A percentile compares a stretch with the other conserved stretches of the same genome.
phyloP scores from a whole-genome alignment of 1,284 basidiomycete genomes.

The Microbotryomycetes sp. region DNA sequence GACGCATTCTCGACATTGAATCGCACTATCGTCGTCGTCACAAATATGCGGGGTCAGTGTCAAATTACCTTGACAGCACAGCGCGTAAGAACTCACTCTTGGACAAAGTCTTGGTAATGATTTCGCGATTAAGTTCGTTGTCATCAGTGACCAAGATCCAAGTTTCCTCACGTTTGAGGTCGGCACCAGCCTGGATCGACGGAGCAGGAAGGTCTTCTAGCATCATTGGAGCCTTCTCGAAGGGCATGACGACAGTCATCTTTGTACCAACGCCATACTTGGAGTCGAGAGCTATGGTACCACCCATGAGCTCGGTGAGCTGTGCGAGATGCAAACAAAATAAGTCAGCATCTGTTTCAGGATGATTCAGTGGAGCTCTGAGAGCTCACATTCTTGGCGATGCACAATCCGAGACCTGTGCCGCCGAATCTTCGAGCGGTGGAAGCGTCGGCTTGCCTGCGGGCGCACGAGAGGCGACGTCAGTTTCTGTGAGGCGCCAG shows the following conservation, averaged over 20 bases:
- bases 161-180: constrained; percentile 25
- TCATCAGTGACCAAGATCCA: constrained; percentile 10
- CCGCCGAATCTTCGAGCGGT: constrained; percentile 33
- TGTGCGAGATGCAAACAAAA: neutral
- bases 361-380: neutral
- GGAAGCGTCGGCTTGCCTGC: constrained; percentile 2
- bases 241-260: constrained; percentile 24
- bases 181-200: constrained; percentile 10
- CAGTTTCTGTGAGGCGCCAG: neutral
- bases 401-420: constrained; percentile 26
- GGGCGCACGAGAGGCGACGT: too few relatives aligned
- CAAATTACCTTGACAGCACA: neutral
- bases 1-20: constrained; percentile 39
- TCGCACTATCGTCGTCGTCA: constrained; percentile 37
- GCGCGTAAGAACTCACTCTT: neutral
- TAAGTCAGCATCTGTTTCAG: neutral
- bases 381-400: constrained; percentile 15
- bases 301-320: constrained; percentile 30
- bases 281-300: constrained; percentile 23
- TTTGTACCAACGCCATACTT: constrained; percentile 25
- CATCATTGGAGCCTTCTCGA: constrained; percentile 20
- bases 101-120: constrained; percentile 20
- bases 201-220: constrained; percentile 6
- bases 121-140: constrained; percentile 33
- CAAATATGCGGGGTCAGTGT: too few relatives aligned